phyloP scores from a whole-genome alignment of 257 asterid species.

The Solanum gracilifrons region DNA sequence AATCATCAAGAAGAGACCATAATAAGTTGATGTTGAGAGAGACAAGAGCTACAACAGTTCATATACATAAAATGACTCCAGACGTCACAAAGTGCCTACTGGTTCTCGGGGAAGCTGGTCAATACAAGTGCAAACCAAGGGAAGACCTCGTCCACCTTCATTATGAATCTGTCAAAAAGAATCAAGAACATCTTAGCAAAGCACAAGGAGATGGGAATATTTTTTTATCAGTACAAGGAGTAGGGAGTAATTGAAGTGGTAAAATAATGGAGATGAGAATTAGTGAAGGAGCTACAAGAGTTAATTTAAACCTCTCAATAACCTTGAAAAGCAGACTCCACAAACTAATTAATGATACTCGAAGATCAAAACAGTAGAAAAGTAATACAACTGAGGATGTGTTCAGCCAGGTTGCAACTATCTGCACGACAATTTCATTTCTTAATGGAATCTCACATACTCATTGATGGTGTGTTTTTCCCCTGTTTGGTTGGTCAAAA shows the following conservation, averaged over 20 bases:
- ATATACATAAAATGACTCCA: constrained; percentile 17
- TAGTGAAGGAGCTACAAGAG: not conserved
- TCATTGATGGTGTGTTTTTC: not conserved
- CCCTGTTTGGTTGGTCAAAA: not conserved
- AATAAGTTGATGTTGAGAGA: not conserved
- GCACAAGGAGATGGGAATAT: not conserved
- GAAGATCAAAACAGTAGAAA: not conserved
- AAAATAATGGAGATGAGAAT: not conserved
- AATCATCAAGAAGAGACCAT: not conserved
- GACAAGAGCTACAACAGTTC: not conserved
- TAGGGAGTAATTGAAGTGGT: not conserved
- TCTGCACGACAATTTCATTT: not conserved
- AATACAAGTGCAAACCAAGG: not conserved
- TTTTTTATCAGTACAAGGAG: not conserved
- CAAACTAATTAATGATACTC: not conserved
- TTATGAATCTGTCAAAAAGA: not conserved
- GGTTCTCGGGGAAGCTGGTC: constrained; percentile 1
- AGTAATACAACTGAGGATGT: not conserved
- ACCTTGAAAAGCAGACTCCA: not conserved
- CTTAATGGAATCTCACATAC: not conserved
- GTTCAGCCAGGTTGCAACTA: not conserved
- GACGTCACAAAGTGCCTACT: constrained; percentile 1
- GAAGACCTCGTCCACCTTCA: not conserved
- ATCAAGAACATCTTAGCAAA: not conserved
- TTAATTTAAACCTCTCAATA: not conserved